Evolutionary conservation across 257 asterid genomes (phyloP), one percentile per base, ranked within the genome.

Genomic region (Solanum pinnatisectum): DNA sequence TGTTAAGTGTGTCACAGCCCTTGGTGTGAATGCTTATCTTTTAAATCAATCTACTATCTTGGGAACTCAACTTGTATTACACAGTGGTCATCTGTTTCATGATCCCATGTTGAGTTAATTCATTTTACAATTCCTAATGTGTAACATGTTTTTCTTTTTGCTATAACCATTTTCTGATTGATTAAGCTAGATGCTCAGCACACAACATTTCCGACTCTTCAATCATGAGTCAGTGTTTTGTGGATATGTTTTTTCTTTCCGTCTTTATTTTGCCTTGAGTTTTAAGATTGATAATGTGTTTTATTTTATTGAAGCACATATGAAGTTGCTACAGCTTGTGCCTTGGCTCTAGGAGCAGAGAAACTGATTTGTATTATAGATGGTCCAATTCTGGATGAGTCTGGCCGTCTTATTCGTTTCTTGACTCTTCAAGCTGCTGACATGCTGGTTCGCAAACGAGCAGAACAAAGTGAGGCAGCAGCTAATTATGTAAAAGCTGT

Each of bases 291-390:
- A 46, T 6, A 8, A 33, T 25, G 84, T 49, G 30, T 52, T 36
- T 52, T 73, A 49, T 40, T 44, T 73, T 67, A n/a, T 86, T 86
- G 92, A 94, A 96, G 98, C 94, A 93, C 98, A 37, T 96, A 96
- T 90, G 99, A 96, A 92, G 99, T 95, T 36, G 98, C 99, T 49
- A 95, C 99, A 88, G 98, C 99, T 40, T 95, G 99, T 92, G 98
- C 98, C 81, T 88, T 95, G 91, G 96, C 99, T 93, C 97, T 96
- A 88, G 96, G 95, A 85, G 96, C 98, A 16, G 98, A 96, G 93
- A 96, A 96, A 91, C 95, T 95, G 87, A 93, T 95, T 70, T 95
- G 98, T 92, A 91, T 96, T 83, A 95, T 96, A 84, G 98, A 96
- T 87, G 99, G 99, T 63, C 98, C 98, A 33, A 95, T 96, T 91